These are phyloP conservation scores for Hypomontagnella monticulosa DNA, from an alignment of 495 filamentous ascomycete species.

Conservation along the genomic window DNA sequence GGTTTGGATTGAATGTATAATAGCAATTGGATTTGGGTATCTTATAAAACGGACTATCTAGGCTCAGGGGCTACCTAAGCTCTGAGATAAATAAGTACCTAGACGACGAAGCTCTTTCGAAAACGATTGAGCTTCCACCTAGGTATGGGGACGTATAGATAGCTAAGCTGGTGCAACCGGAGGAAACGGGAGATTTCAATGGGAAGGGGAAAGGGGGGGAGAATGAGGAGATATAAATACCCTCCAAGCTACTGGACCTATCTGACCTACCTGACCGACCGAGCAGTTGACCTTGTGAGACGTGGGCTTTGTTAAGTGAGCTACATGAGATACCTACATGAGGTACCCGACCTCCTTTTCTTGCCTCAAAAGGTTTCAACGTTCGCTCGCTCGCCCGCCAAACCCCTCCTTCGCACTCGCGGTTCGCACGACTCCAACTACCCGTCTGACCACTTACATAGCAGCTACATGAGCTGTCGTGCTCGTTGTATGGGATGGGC, in stretches of 20 bases:
- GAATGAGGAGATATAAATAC: conserved; percentile 38
- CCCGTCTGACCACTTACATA: conserved; percentile 35
- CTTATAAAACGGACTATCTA: conserved; percentile 4
- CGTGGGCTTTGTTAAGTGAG: conserved; percentile 17
- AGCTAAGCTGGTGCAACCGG: conserved; percentile 30
- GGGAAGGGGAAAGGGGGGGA: conserved; percentile 10
- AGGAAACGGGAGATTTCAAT: conserved; percentile 14
- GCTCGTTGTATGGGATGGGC: conserved; percentile 24
- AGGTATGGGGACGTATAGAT: conserved; percentile 10
- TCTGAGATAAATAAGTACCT: background rate
- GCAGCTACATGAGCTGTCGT: conserved; percentile 21
- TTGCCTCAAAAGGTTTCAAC: conserved; percentile 8
- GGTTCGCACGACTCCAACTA: conserved; percentile 26
- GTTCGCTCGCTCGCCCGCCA: background rate
- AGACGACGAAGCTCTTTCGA: conserved; percentile 10
- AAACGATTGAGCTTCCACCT: conserved; percentile 12
- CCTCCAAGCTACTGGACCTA: background rate
- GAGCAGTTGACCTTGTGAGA: conserved; percentile 6
- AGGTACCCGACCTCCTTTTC: too few species aligned
- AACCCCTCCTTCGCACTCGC: conserved; percentile 14
- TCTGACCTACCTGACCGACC: conserved; percentile 11
- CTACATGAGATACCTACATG: background rate
- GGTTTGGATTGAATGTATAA: conserved; percentile 29
- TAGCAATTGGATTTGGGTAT: conserved; percentile 4
- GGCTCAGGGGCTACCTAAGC: conserved; percentile 11